Evolutionary conservation across 2,329 filamentous ascomycete species (phyloP).

Genomic region (Fonsecaea nubica): DNA sequence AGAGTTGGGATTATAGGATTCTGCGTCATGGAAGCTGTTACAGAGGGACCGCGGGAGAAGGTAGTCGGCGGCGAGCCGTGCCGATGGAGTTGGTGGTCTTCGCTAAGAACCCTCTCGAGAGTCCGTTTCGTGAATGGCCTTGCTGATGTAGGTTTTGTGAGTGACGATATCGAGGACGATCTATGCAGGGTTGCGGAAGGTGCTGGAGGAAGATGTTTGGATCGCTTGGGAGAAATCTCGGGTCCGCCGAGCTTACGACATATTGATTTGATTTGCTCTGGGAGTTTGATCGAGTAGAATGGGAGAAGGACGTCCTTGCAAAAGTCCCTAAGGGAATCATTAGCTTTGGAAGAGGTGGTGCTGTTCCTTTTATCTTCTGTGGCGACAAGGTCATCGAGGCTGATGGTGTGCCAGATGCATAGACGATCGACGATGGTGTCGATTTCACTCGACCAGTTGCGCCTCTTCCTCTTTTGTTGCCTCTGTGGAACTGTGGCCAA

Average conservation of each 20-base stretch:
- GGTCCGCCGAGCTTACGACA: conserved; percentile 56
- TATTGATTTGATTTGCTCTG: conserved; percentile 55
- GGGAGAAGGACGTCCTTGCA: conserved; percentile 59
- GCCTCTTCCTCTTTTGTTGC: conserved; percentile 51
- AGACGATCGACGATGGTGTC: conserved; percentile 57
- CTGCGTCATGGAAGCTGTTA: conserved; percentile 42
- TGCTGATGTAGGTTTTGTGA: conserved; percentile 42
- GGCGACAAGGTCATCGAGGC: conserved; percentile 46
- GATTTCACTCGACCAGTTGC: conserved; percentile 52
- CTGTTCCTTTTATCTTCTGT: conserved; percentile 33
- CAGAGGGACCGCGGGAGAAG: conserved; percentile 51
- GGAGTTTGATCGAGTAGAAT: conserved; percentile 57
- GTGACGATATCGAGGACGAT: conserved; percentile 54
- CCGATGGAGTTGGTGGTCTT: conserved; percentile 47
- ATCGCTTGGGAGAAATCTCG: conserved; percentile 46
- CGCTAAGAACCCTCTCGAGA: conserved; percentile 55
- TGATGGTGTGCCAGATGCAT: conserved; percentile 60
- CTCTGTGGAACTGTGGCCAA: conserved; percentile 30
- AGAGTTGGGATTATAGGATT: conserved; percentile 41
- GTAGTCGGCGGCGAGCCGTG: conserved; percentile 47
- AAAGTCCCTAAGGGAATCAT: conserved; percentile 56
- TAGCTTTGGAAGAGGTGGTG: conserved; percentile 41
- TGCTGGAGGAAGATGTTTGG: conserved; percentile 30
- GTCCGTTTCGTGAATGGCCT: conserved; percentile 46
- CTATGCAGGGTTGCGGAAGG: conserved; percentile 50